Base-by-base conservation (phyloP, 2,329 filamentous ascomycete species). In the Phialophora verrucosa region DNA sequence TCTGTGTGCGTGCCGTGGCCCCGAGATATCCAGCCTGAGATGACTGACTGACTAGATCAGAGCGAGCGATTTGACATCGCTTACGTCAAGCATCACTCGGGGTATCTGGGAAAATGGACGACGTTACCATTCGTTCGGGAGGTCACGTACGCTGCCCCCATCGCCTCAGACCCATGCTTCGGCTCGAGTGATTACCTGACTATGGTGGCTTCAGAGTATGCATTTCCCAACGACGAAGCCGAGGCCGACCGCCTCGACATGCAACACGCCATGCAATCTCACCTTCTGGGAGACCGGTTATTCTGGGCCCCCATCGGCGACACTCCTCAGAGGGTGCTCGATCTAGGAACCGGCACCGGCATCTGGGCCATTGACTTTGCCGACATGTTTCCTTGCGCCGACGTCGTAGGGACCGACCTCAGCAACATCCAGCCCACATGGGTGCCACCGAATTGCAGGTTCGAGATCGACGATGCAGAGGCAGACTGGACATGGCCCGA, bases 391-490 rank as follows among this genome's bases (percentile, higher is more conserved):
- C 73, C 70, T 12, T 58, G 61, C 17, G 63, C 67, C 11, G 59
- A 70, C 44, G 65, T 73, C 12, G 64, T 62, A 11, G 73, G 72
- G 12, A 73, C 71, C n/a, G 74, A 74, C 60, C 57, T 75, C 11
- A 72, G 67, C 29, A 66, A 72, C 8, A 75, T 73, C 44, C 73
- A 75, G 35, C 73, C 71, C 2, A 50, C 57, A 23, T 72, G 84
- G 62, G 74, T 87, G 10, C 85, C 85, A 4, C 82, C 84, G 3
- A 87, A 87, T 66, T 80, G 85, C 25, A 78, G 79, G 25, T 87
- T 87, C 69, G 77, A 85, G 72, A 79, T 88, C 10, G 86, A 88
- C 65, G 86, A 88, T 67, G 80, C 84, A 20, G 85, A 88, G 74
- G 81, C 80, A 63, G 79, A 81, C 2, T 88, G 86, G 86, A 74